Percentiles rank a stretch among this genome's conserved stretches.
Evolutionary conservation across 768 basidiomycete species (phyloP).

Genomic region (Termitomyces eurrhizus): DNA sequence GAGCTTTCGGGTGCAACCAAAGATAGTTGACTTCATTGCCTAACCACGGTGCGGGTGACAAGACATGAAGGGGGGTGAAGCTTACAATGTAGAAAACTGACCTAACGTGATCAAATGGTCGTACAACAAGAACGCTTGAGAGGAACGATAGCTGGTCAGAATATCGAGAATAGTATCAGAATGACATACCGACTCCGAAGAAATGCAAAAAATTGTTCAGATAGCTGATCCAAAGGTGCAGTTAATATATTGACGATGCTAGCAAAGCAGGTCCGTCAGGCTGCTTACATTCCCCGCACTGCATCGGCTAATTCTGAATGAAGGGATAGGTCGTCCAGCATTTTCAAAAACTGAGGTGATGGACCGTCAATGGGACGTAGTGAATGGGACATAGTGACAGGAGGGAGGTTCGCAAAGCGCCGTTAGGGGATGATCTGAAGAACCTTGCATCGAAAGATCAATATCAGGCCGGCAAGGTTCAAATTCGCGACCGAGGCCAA

Average conservation of each 20-base stretch:
- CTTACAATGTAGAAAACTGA: constrained; percentile 10
- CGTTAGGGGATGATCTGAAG: not conserved
- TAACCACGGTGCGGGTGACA: constrained; percentile 10
- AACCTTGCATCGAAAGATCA: not conserved
- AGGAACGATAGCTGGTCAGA: not conserved
- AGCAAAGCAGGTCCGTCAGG: not conserved
- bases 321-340: constrained; percentile 23
- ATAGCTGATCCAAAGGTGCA: constrained; percentile 12
- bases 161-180: not conserved
- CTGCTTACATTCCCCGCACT: constrained; percentile 5
- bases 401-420: not conserved
- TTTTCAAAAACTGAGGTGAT: not conserved
- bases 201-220: constrained; percentile 29
- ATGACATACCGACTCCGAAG: constrained; percentile 29
- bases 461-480: not conserved
- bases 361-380: not conserved
- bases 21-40: constrained; percentile 38
- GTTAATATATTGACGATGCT: not conserved
- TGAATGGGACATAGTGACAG: not conserved
- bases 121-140: constrained; percentile 33
- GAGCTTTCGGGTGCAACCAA: constrained; percentile 38
- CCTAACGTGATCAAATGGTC: constrained; percentile 36
- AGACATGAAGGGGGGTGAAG: not conserved
- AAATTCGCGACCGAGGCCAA: not conserved
- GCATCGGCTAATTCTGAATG: not conserved